Conservation (phyloP, 805 yeast species). For the Wickerhamiella hasegawae region DNA sequence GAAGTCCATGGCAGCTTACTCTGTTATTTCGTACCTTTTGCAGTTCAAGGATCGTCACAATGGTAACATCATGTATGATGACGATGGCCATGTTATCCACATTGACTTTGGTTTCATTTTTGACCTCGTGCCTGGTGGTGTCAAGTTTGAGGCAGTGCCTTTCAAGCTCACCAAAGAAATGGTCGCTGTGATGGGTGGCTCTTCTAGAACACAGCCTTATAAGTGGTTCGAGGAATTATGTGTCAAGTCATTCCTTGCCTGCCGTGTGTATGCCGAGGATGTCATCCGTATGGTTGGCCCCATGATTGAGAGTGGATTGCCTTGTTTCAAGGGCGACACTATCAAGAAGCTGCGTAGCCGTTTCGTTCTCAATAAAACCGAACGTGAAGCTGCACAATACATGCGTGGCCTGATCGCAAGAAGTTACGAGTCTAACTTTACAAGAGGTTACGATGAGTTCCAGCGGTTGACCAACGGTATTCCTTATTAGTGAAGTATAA, state of each 20-base stretch:
- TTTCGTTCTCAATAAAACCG: conserved; percentile 67
- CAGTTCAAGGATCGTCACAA: conserved; percentile 95
- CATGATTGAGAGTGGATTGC: conserved; percentile 89
- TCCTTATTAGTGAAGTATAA: conserved; percentile 51
- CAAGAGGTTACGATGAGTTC: conserved; percentile 95
- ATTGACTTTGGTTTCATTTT: conserved; percentile 98
- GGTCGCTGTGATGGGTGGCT: conserved; percentile 94
- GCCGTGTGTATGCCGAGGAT: conserved; percentile 74
- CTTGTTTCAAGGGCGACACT: conserved; percentile 82
- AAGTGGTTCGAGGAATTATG: conserved; percentile 90
- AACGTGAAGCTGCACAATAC: conserved; percentile 66
- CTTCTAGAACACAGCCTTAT: conserved; percentile 67
- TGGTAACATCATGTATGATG: conserved; percentile 93
- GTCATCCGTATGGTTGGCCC: conserved; percentile 76
- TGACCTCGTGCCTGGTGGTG: conserved; percentile 98
- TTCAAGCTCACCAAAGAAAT: conserved; percentile 92
- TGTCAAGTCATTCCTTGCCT: conserved; percentile 77
- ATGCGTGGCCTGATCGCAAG: conserved; percentile 64
- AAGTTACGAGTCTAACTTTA: conserved; percentile 74
- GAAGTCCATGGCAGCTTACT: conserved; percentile 84
- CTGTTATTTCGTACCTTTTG: conserved; percentile 73
- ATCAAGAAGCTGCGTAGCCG: conserved; percentile 61
- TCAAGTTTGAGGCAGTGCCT: conserved; percentile 94
- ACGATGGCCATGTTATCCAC: conserved; percentile 88
- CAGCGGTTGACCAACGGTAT: conserved; percentile 93